phyloP scores from a whole-genome alignment of 1,284 basidiomycete species.

The Wallemia hederae region DNA sequence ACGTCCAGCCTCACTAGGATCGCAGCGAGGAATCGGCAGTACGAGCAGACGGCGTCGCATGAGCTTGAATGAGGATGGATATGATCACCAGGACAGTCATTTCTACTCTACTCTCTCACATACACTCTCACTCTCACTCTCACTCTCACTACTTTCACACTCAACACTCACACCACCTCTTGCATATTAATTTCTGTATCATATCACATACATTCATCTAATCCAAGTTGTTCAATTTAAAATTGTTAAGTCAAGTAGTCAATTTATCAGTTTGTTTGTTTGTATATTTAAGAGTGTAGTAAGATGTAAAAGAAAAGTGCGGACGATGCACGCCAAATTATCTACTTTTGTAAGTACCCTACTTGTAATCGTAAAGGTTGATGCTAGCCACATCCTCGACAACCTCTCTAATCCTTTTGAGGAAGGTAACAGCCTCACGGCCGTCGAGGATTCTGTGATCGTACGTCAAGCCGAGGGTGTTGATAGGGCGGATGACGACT shows the following conservation, averaged over 20 bases:
- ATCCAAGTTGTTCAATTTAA: too few relatives aligned
- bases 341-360: not conserved
- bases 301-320: not conserved
- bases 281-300: not conserved
- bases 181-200: not conserved
- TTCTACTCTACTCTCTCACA: not conserved
- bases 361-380: not conserved
- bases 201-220: not conserved
- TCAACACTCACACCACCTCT: not conserved
- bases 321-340: not conserved
- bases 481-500: conserved; percentile 85
- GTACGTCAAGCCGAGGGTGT: conserved; percentile 73
- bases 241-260: too few relatives aligned
- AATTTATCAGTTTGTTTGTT: too few relatives aligned
- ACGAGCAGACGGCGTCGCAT: not conserved
- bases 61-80: not conserved
- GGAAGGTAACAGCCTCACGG: conserved; percentile 87
- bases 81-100: too few relatives aligned
- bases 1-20: not conserved
- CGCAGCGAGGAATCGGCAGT: not conserved
- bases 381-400: not conserved
- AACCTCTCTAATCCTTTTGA: conserved; percentile 14
- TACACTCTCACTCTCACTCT: not conserved
- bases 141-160: too few relatives aligned
- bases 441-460: conserved; percentile 91